phyloP scores from a whole-genome alignment of 225 moss, liverwort and hornwort genomes.

The Takakia lepidozioides region DNA sequence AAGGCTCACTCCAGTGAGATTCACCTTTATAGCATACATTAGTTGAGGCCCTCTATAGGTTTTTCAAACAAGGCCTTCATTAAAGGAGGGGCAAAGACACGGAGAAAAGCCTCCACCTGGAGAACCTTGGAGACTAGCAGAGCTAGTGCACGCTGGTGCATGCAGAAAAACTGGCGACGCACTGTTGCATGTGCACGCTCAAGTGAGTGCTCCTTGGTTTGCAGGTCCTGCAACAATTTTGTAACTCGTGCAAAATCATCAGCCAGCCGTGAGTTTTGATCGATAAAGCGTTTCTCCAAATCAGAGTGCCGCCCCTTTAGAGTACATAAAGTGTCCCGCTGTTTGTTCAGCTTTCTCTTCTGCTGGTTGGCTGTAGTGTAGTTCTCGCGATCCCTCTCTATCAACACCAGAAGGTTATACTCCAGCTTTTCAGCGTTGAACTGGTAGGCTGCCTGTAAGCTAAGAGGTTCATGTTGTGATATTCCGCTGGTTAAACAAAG shows the following conservation, averaged over 20 bases:
- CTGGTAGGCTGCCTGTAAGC: slow-evolving; percentile 53
- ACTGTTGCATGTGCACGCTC: slow-evolving; percentile 42
- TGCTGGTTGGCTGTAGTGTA: slow-evolving; percentile 81
- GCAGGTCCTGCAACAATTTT: slow-evolving; percentile 59
- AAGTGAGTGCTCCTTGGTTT: slow-evolving; percentile 55
- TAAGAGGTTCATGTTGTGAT: too few relatives aligned
- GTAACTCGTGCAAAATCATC: slow-evolving; percentile 64
- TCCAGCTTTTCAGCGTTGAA: slow-evolving; percentile 74
- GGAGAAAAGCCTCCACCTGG: slow-evolving; percentile 20
- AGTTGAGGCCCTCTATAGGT: too few relatives aligned
- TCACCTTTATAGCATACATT: too few relatives aligned
- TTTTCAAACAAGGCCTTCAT: slow-evolving; percentile 4
- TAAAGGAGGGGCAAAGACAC: background rate
- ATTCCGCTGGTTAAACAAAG: too few relatives aligned
- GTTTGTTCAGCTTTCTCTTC: slow-evolving; percentile 79
- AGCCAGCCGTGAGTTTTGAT: slow-evolving; percentile 52
- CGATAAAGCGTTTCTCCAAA: slow-evolving; percentile 45
- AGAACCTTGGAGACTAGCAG: slow-evolving; percentile 62
- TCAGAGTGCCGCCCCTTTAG: slow-evolving; percentile 55
- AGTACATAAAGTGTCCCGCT: slow-evolving; percentile 46
- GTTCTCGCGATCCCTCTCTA: slow-evolving; percentile 75
- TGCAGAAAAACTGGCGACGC: slow-evolving; percentile 57
- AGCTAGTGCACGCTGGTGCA: slow-evolving; percentile 68
- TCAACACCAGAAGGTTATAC: slow-evolving; percentile 68
- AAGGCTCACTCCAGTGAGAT: too few relatives aligned